Percentiles rank a stretch among this genome's conserved stretches.
phyloP scores from a whole-genome alignment of 177 flowering plant species.

The Tripterygium wilfordii region DNA sequence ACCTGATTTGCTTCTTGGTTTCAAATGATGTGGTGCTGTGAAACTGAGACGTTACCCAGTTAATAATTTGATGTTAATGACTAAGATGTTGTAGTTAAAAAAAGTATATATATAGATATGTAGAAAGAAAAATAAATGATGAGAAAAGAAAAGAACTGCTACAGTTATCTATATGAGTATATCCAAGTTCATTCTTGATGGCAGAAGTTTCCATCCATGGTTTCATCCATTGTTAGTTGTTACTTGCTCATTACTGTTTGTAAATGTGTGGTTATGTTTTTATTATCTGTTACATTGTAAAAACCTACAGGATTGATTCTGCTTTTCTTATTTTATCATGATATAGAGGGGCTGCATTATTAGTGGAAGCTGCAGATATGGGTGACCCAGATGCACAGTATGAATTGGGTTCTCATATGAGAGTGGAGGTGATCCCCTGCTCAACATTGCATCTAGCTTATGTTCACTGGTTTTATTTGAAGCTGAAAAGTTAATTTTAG shows the following conservation, averaged over 20 bases:
- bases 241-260: background rate
- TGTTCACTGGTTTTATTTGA: background rate
- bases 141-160: no score
- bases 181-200: no score
- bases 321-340: slow-evolving; percentile 2
- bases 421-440: slow-evolving; percentile 60
- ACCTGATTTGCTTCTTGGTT: no score
- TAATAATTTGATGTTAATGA: no score
- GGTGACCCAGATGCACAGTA: slow-evolving; percentile 88
- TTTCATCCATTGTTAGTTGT: no score
- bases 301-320: background rate
- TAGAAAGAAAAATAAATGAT: no score
- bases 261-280: background rate
- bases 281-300: background rate
- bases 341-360: slow-evolving; percentile 85
- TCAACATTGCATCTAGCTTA: background rate
- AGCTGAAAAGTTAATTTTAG: background rate
- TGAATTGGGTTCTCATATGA: slow-evolving; percentile 72
- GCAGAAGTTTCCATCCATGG: no score
- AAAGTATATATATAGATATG: no score
- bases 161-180: no score
- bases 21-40: no score
- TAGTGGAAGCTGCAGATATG: slow-evolving; percentile 97
- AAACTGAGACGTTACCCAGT: no score
- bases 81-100: no score